These are phyloP conservation scores for Euphorbia peplus DNA, from an alignment of 345 rosid species.

Conservation along the genomic window DNA sequence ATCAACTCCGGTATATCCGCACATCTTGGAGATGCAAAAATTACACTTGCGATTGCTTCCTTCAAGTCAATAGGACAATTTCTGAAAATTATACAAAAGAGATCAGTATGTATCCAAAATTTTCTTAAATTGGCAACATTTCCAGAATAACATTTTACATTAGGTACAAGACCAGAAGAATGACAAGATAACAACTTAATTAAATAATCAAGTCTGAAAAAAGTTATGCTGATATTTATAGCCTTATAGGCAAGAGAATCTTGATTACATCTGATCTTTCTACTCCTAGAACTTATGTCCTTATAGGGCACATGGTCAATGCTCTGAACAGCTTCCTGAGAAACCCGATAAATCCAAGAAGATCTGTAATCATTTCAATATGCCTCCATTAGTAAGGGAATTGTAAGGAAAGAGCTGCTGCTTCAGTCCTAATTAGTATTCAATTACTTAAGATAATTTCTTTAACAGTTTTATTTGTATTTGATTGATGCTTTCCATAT, in stretches of 20 bases:
- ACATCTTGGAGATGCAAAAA: constrained; percentile 79
- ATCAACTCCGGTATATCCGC: constrained; percentile 70
- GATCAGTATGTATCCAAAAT: background rate
- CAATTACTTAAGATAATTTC: no score
- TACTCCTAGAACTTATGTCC: background rate
- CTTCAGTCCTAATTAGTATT: no score
- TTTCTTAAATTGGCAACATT: background rate
- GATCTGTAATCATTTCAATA: background rate
- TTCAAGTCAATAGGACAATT: constrained; percentile 78
- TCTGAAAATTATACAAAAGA: constrained; percentile 29
- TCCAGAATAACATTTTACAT: background rate
- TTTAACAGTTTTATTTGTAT: no score
- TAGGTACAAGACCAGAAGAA: background rate
- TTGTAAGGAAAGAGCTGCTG: no score
- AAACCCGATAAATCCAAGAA: background rate
- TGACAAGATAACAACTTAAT: background rate
- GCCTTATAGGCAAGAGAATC: background rate
- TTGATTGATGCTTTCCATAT: no score
- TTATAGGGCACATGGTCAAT: background rate
- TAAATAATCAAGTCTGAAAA: background rate
- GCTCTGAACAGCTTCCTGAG: background rate
- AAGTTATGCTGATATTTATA: background rate
- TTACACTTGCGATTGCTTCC: constrained; percentile 61
- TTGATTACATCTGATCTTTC: background rate
- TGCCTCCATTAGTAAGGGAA: background rate